Base-by-base conservation (phyloP, 2,329 filamentous ascomycete species). In the Nemania sp. region DNA sequence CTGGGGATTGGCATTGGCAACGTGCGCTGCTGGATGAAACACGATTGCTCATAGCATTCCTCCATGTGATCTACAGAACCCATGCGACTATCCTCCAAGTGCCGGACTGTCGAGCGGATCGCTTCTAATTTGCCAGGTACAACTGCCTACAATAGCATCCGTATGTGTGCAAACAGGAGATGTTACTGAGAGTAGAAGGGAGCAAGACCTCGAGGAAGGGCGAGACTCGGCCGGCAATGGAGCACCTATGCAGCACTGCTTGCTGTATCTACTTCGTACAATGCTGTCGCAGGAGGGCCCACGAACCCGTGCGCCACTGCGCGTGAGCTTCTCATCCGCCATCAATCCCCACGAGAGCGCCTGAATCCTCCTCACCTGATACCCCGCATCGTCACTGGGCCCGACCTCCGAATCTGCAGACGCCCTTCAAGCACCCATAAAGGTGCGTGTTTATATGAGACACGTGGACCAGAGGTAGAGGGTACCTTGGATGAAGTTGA, bases 291-390 rank as follows among this genome's bases (percentile, higher is more conserved):
- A 9, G 29, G 40, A n/a, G 32, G 46, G 15, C 57, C 40, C 47
- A 47, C 54, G 52, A 60, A 25, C 46, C 17, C 42, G 17, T 32
- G 21, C 12, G 45, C 21, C 13, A 13, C 32, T n/a, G 43, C 61
- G 50, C 61, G 50, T 63, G 60, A 54, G 57, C 57, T 43, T 40
- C 61, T 58, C 61, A 61, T 42, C 54, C 54, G 58, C 54, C 50
- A 34, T 39, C 3, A 45, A 20, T 54, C 46, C 45, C 20, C 58
- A 56, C 54, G 54, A 51, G 39, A 29, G 15, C 42, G 18, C 29
- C 37, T 20, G 37, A 37, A 25, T 18, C 37, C 29, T 35, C 45
- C 40, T 45, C 45, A 35, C 37, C 15, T 34, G n/a, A 11, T 32
- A 32, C 43, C 25, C 21, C 18, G 25, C 20, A 51, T 51, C 34